phyloP scores from a whole-genome alignment of 371 early-diverging fungal species.

The Apophysomyces trapeziformis region DNA sequence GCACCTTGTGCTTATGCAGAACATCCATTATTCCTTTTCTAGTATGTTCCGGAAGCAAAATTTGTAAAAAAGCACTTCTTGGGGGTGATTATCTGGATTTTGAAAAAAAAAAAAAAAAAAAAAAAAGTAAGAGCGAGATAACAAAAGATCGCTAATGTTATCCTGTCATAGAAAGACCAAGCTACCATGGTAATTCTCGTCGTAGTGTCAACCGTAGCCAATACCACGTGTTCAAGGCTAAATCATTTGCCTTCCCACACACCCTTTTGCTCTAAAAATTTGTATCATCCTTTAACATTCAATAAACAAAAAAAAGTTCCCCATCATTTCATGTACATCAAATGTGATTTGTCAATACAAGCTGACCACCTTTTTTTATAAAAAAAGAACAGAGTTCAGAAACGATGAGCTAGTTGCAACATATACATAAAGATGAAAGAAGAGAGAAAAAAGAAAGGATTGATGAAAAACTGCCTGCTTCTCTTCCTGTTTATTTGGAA shows the following conservation, averaged over 20 bases:
- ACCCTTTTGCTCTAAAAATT: not conserved
- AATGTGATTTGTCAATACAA: not conserved
- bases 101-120: too few relatives aligned
- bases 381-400: conserved; percentile 7
- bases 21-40: too few relatives aligned
- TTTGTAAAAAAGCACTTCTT: too few relatives aligned
- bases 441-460: not conserved
- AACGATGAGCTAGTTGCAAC: conserved; percentile 10
- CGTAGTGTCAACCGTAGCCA: too few relatives aligned
- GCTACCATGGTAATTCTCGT: too few relatives aligned
- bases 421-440: not conserved
- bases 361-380: not conserved
- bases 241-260: not conserved
- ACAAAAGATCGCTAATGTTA: too few relatives aligned
- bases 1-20: too few relatives aligned
- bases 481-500: conserved; percentile 10
- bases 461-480: not conserved
- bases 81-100: too few relatives aligned
- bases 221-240: too few relatives aligned
- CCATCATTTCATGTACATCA: not conserved
- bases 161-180: too few relatives aligned
- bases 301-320: not conserved
- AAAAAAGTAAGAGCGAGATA: too few relatives aligned
- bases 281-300: conserved; percentile 1
- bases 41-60: too few relatives aligned